phyloP scores from a whole-genome alignment of 306 rosid species.

The Lathyrus oleraceus region DNA sequence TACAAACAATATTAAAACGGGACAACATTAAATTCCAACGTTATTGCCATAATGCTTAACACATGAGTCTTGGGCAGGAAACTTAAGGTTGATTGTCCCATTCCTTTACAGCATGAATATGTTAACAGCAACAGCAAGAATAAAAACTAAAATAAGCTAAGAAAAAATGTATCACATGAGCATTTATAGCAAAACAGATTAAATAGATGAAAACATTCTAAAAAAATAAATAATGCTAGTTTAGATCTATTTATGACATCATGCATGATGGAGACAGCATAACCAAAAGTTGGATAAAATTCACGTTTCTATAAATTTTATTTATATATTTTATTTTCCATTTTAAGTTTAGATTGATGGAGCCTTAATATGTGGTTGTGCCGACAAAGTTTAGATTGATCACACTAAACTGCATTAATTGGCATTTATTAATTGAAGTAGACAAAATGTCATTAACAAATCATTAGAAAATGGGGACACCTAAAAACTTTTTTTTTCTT shows the following conservation, averaged over 20 bases:
- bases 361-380: background rate
- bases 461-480: background rate
- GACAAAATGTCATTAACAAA: background rate
- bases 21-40: background rate
- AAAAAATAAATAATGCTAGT: background rate
- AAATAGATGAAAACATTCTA: background rate
- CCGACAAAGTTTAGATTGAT: background rate
- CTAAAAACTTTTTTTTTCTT: too few relatives aligned
- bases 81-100: constrained; percentile 25
- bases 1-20: too few relatives aligned
- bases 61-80: constrained; percentile 36
- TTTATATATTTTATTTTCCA: too few relatives aligned
- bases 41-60: constrained; percentile 26
- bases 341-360: background rate
- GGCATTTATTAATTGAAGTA: background rate
- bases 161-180: constrained; percentile 18
- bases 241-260: background rate
- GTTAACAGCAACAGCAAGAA: constrained; percentile 29
- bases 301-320: background rate
- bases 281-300: background rate
- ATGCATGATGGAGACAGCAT: background rate
- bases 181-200: constrained; percentile 33
- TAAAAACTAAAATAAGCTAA: constrained; percentile 18
- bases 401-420: background rate
- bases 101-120: constrained; percentile 44